Conservation (phyloP, 371 early-diverging fungal genomes). For the Mortierella sp. region DNA sequence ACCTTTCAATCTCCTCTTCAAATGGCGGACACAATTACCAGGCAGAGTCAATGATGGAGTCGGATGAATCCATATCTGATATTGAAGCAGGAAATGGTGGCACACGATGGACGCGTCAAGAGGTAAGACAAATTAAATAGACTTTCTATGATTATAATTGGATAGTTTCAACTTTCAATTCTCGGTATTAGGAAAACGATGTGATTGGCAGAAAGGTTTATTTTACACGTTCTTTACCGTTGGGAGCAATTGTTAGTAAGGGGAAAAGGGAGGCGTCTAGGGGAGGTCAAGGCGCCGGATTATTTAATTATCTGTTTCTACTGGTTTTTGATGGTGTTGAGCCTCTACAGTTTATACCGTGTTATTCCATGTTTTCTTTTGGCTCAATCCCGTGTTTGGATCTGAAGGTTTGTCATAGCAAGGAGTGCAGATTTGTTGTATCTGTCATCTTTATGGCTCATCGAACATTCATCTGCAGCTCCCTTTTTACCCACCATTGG, state of each 20-base stretch:
- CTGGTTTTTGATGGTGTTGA: not conserved
- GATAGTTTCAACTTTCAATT: not conserved
- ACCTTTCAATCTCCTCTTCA: conserved; percentile 5
- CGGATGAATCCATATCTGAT: conserved; percentile 44
- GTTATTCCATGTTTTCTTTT: not conserved
- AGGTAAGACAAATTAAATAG: no score
- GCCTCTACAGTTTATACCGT: not conserved
- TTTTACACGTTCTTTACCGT: not conserved
- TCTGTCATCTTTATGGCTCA: conserved; percentile 6
- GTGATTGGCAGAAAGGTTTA: not conserved
- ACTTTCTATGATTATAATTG: no score
- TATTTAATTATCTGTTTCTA: not conserved
- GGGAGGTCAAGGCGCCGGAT: not conserved
- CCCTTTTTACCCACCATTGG: not conserved
- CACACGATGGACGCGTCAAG: conserved; percentile 45
- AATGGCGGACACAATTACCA: conserved; percentile 10
- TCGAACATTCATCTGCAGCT: conserved; percentile 13
- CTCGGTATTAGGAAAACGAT: not conserved
- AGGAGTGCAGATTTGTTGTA: conserved; percentile 11
- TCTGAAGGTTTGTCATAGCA: conserved; percentile 2
- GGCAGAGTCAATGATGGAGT: conserved; percentile 25
- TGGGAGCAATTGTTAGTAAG: not conserved
- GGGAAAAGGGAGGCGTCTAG: not conserved
- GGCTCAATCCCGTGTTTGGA: not conserved
- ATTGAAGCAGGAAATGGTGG: conserved; percentile 12